Percentiles rank a stretch among this genome's conserved stretches.
phyloP scores from a whole-genome alignment of 192 early-diverging fungal genomes.

The Haplosporangium gracile region DNA sequence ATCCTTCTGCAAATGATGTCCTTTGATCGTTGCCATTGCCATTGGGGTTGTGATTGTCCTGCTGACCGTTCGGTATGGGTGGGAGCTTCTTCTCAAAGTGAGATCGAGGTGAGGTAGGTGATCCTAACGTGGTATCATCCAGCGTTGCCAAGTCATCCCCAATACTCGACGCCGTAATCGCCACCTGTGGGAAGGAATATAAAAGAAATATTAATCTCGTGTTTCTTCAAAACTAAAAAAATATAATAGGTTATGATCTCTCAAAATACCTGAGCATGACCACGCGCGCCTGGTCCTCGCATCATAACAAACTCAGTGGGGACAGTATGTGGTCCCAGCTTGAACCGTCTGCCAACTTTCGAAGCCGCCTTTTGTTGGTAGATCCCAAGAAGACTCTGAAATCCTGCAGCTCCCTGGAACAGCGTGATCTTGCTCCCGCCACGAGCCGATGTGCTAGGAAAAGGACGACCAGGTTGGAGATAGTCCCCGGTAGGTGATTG shows the following conservation, averaged over 20 bases:
- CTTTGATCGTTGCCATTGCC: slow-evolving; percentile 11
- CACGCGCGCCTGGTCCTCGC: slow-evolving; percentile 91
- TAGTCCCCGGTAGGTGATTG: slow-evolving; percentile 27
- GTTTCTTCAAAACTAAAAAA: neutral
- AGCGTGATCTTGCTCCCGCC: slow-evolving; percentile 78
- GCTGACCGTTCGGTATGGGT: slow-evolving; percentile 2
- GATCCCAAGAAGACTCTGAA: slow-evolving; percentile 83
- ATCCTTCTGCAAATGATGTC: neutral
- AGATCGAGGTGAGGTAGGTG: neutral
- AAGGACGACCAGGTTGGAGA: slow-evolving; percentile 31
- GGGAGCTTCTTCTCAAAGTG: slow-evolving; percentile 31
- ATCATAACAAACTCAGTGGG: slow-evolving; percentile 96
- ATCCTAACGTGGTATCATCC: slow-evolving; percentile 4
- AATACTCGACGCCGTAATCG: slow-evolving; percentile 64
- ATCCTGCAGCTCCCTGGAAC: slow-evolving; percentile 95
- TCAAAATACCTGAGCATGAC: slow-evolving; percentile 82
- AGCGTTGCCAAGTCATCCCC: slow-evolving; percentile 39
- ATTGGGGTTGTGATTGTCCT: neutral
- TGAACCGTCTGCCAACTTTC: slow-evolving; percentile 74
- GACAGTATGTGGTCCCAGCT: slow-evolving; percentile 71
- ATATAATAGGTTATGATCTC: neutral
- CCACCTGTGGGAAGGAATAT: slow-evolving; percentile 61
- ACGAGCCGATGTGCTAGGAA: slow-evolving; percentile 52
- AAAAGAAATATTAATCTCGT: slow-evolving; percentile 18
- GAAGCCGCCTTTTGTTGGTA: slow-evolving; percentile 82